Evolutionary conservation across 1,284 basidiomycete species (phyloP).

Genomic region (Chondrostereum purpureum): DNA sequence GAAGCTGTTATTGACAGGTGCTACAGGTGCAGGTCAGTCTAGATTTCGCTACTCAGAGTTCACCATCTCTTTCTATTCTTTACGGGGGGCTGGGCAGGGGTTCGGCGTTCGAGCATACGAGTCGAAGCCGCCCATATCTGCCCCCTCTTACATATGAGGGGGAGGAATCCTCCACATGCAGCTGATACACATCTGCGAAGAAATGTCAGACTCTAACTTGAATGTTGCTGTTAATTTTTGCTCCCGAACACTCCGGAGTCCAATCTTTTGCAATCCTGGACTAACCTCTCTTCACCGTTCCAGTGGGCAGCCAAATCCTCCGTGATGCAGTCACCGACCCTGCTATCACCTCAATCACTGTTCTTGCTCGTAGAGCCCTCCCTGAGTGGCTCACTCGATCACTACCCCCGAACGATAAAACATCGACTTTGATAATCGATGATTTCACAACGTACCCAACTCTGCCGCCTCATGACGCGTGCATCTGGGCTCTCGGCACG

Average conservation of each 20-base stretch:
- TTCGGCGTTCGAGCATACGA: too few species aligned
- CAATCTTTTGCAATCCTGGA: background rate
- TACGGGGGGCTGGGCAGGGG: too few species aligned
- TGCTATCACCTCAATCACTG: conserved; percentile 26
- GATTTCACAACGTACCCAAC: conserved; percentile 30
- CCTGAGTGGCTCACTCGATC: conserved; percentile 25
- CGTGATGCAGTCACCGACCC: conserved; percentile 30
- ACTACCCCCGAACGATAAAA: conserved; percentile 23
- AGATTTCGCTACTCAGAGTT: too few species aligned
- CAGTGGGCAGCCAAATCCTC: conserved; percentile 33
- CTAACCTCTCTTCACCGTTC: background rate
- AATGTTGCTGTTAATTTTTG: too few species aligned
- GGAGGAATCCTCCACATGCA: too few species aligned
- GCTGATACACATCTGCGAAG: too few species aligned
- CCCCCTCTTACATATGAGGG: too few species aligned
- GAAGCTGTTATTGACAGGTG: background rate
- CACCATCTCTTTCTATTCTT: too few species aligned
- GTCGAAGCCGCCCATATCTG: too few species aligned
- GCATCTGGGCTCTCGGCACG: conserved; percentile 34
- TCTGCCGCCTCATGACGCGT: conserved; percentile 29
- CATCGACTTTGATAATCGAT: conserved; percentile 23
- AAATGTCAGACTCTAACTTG: too few species aligned
- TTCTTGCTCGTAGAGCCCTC: conserved; percentile 25
- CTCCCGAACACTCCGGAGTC: too few species aligned
- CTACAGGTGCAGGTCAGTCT: background rate